Evolutionary conservation across 371 early-diverging fungal species (phyloP).

Genomic region (Mortierella sp.): DNA sequence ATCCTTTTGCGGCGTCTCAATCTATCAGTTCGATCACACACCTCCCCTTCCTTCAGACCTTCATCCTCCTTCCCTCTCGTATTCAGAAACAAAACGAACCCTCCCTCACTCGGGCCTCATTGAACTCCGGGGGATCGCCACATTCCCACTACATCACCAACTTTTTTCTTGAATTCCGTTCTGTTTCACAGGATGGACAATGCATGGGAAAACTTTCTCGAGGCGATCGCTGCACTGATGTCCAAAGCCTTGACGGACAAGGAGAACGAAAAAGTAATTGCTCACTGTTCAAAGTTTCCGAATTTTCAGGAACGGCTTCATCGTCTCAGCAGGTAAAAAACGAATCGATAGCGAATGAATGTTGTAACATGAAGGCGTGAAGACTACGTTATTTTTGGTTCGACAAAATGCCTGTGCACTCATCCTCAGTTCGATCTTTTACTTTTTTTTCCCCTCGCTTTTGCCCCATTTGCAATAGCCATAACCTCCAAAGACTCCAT

Average conservation of each 20-base stretch:
- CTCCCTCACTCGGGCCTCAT: no score
- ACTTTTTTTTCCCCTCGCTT: not conserved
- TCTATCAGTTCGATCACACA: no score
- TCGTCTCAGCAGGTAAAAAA: conserved; percentile 74
- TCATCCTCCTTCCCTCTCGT: not conserved
- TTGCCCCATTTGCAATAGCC: no score
- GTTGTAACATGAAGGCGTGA: not conserved
- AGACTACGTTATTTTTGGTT: not conserved
- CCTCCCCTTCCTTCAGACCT: not conserved
- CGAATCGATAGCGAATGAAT: no score
- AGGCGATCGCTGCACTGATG: conserved; percentile 83
- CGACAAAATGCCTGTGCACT: not conserved
- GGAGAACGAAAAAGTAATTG: conserved; percentile 81
- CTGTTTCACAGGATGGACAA: conserved; percentile 30
- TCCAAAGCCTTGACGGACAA: conserved; percentile 83
- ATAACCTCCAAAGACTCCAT: conserved; percentile 70
- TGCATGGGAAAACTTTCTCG: conserved; percentile 81
- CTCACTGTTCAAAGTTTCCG: conserved; percentile 75
- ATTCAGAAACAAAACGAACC: no score
- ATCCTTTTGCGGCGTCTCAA: no score
- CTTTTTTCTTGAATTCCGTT: no score
- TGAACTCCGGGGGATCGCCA: no score
- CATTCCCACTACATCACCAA: no score
- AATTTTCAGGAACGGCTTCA: conserved; percentile 78
- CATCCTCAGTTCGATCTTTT: not conserved